phyloP scores from a whole-genome alignment of 1,284 basidiomycete genomes.

The Afroboletus lepidellus region DNA sequence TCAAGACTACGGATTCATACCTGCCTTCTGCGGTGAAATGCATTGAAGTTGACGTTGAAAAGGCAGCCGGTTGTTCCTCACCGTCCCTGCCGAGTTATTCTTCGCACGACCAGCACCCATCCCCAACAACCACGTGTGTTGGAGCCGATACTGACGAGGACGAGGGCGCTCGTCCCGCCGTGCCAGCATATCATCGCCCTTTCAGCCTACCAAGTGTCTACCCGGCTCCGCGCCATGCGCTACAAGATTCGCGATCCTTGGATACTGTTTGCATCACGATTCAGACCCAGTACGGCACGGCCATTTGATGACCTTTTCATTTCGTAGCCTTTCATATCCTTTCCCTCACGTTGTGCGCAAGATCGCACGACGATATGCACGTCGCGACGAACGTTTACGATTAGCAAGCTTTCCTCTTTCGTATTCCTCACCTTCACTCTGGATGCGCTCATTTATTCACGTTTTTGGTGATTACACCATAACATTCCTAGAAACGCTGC shows the following conservation, averaged over 20 bases:
- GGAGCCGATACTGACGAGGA: constrained; percentile 4
- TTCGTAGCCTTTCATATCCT: not conserved
- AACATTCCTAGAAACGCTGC: not conserved
- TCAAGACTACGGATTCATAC: not conserved
- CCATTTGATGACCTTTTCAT: constrained; percentile 8
- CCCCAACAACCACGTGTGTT: constrained; percentile 3
- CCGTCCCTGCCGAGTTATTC: constrained; percentile 18
- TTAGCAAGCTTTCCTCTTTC: not conserved
- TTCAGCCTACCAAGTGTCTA: constrained; percentile 18
- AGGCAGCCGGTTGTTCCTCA: constrained; percentile 8
- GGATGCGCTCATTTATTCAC: not conserved
- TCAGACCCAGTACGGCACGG: constrained; percentile 10
- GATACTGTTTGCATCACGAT: constrained; percentile 15
- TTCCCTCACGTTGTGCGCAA: constrained; percentile 10
- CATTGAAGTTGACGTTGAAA: constrained; percentile 22
- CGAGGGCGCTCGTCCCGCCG: not conserved
- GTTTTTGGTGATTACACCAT: constrained; percentile 7
- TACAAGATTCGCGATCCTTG: constrained; percentile 8
- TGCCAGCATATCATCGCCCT: constrained; percentile 19
- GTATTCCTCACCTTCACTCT: constrained; percentile 5
- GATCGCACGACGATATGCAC: constrained; percentile 13
- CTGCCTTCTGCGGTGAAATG: not conserved
- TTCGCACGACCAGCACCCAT: constrained; percentile 2
- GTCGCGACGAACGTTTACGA: constrained; percentile 17
- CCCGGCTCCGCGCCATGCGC: not conserved